Evolutionary conservation across 169 alveolate species (phyloP).

Genomic region (Miamiensis avidus): DNA sequence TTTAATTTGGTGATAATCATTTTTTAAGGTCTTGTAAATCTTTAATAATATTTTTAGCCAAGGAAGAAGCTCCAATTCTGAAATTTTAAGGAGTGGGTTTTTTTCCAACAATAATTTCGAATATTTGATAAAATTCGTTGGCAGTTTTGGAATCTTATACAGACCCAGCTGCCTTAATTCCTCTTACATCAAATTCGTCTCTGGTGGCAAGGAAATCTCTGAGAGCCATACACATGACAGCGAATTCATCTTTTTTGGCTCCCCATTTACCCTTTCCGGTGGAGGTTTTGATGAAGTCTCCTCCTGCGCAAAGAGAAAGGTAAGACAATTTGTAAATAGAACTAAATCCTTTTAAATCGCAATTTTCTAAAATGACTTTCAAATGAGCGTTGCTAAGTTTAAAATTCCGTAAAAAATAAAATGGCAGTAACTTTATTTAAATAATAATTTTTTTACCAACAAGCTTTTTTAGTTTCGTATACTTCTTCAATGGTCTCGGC

Average conservation of each 20-base stretch:
- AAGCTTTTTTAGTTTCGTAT: slow-evolving; percentile 4
- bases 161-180: slow-evolving; percentile 26
- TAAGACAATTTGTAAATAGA: slow-evolving; percentile 12
- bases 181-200: not conserved
- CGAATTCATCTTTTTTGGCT: slow-evolving; percentile 9
- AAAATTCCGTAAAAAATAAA: no score
- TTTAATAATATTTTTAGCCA: slow-evolving; percentile 14
- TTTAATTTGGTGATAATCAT: no score
- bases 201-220: slow-evolving; percentile 13
- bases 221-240: slow-evolving; percentile 18
- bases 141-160: slow-evolving; percentile 9
- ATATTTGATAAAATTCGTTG: not conserved
- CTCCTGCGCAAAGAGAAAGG: slow-evolving; percentile 5
- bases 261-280: slow-evolving; percentile 6
- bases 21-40: not conserved
- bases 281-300: slow-evolving; percentile 12
- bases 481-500: slow-evolving; percentile 6
- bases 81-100: slow-evolving; percentile 2
- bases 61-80: slow-evolving; percentile 24
- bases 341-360: not conserved
- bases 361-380: slow-evolving; percentile 20
- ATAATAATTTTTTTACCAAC: slow-evolving; percentile 15
- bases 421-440: not conserved
- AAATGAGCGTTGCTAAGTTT: not conserved
- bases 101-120: slow-evolving; percentile 3